phyloP scores from a whole-genome alignment of 23 red algal genomes.

The Chondrus crispus region DNA sequence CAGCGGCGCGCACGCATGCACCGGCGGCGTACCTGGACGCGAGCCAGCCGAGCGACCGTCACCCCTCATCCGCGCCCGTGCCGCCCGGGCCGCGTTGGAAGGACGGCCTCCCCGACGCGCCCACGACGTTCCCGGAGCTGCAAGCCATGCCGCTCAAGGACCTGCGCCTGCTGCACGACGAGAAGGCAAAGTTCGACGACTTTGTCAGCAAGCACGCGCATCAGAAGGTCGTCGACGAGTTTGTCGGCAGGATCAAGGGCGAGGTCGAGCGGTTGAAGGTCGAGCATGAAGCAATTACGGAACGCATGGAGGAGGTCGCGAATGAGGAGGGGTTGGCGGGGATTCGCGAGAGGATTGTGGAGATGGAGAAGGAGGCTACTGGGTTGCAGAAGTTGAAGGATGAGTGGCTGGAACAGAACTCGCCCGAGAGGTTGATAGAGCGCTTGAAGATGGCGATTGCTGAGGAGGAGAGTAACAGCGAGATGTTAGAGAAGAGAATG shows the following conservation, averaged over 20 bases:
- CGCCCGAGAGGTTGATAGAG: constrained; percentile 42
- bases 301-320: constrained; percentile 24
- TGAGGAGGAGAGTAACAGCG: constrained; percentile 17
- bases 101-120: constrained; percentile 50
- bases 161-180: constrained; percentile 36
- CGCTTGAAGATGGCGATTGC: constrained; percentile 29
- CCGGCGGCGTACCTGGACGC: not conserved
- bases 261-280: constrained; percentile 30
- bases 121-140: constrained; percentile 36
- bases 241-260: not conserved
- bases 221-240: constrained; percentile 18
- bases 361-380: constrained; percentile 8
- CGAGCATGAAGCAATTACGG: constrained; percentile 30
- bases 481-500: constrained; percentile 43
- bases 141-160: constrained; percentile 44
- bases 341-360: constrained; percentile 10
- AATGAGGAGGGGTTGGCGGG: constrained; percentile 10
- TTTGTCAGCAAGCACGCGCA: constrained; percentile 55
- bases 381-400: constrained; percentile 30
- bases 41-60: not conserved
- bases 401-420: constrained; percentile 55
- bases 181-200: constrained; percentile 58
- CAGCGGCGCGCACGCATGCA: not conserved
- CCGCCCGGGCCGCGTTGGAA: not conserved
- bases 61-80: not conserved